These are phyloP conservation scores for Capsicum chinense DNA, from an alignment of 257 asterid species.

Conservation along the genomic window DNA sequence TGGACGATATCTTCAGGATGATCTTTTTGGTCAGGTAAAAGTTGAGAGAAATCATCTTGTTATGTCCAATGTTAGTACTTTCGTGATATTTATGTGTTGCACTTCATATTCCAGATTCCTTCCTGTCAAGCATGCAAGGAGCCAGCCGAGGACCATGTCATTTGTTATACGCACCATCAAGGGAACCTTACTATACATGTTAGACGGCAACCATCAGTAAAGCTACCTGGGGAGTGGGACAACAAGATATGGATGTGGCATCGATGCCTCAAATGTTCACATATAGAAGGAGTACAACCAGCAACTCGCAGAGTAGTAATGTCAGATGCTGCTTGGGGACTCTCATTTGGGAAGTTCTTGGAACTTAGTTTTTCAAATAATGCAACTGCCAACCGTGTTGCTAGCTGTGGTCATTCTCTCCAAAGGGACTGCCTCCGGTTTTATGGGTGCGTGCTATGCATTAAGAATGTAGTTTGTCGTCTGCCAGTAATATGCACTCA, in stretches of 20 bases:
- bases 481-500: constrained; percentile 15
- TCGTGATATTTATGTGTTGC: constrained; percentile 23
- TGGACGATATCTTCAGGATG: constrained; percentile 83
- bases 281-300: constrained; percentile 73
- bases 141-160: constrained; percentile 80
- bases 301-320: constrained; percentile 80
- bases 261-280: constrained; percentile 80
- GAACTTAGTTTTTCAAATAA: constrained; percentile 95
- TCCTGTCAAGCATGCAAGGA: constrained; percentile 85
- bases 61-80: constrained; percentile 29
- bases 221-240: constrained; percentile 83
- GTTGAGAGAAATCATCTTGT: constrained; percentile 45
- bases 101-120: constrained; percentile 53
- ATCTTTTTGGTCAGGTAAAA: constrained; percentile 88
- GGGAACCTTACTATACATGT: constrained; percentile 88
- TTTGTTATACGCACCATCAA: constrained; percentile 83
- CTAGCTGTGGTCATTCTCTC: constrained; percentile 96
- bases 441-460: constrained; percentile 66
- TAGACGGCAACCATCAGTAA: constrained; percentile 53
- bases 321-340: constrained; percentile 99
- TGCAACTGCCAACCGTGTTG: constrained; percentile 90
- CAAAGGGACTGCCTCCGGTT: constrained; percentile 97
- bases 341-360: constrained; percentile 96
- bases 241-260: constrained; percentile 99
- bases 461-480: constrained; percentile 20